These are phyloP conservation scores for Apiospora aurea DNA, from an alignment of 2,329 filamentous ascomycete genomes.

Conservation along the genomic window DNA sequence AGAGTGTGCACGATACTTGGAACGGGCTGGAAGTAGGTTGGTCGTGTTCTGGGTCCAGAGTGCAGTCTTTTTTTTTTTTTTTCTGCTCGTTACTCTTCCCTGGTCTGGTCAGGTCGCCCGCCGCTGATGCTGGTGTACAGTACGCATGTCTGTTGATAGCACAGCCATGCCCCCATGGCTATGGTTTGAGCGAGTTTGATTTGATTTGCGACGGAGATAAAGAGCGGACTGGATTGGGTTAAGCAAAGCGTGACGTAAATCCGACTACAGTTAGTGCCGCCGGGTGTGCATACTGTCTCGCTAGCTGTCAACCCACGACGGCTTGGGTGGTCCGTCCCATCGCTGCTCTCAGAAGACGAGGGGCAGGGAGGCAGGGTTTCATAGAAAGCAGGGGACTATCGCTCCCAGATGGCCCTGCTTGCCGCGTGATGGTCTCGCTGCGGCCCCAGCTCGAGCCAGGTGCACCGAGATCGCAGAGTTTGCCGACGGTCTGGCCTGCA, in stretches of 20 bases:
- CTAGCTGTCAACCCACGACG: conserved; percentile 2
- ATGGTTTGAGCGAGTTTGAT: background rate
- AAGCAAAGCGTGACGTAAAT: conserved; percentile 16
- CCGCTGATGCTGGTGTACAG: background rate
- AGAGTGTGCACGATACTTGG: conserved; percentile 12
- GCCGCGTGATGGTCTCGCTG: conserved; percentile 13
- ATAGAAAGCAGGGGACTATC: background rate
- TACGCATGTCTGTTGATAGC: conserved; percentile 6
- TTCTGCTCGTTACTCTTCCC: background rate
- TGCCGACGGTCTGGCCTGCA: conserved; percentile 8
- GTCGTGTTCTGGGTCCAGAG: background rate
- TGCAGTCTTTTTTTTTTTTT: background rate
- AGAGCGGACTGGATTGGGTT: background rate
- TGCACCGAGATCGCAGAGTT: conserved; percentile 20
- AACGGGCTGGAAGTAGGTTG: background rate
- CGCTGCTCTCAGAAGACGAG: background rate
- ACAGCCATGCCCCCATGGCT: background rate
- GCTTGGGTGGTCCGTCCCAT: conserved; percentile 8
- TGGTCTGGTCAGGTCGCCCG: background rate
- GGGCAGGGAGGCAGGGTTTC: too few relatives aligned
- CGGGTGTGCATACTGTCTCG: conserved; percentile 10
- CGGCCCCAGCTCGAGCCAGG: conserved; percentile 3
- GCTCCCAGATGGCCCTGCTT: conserved; percentile 1
- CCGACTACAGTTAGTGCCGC: conserved; percentile 15
- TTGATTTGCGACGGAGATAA: conserved; percentile 21